Evolutionary conservation across 805 yeast genomes (phyloP).

Genomic region (Lachancea nothofagi): DNA sequence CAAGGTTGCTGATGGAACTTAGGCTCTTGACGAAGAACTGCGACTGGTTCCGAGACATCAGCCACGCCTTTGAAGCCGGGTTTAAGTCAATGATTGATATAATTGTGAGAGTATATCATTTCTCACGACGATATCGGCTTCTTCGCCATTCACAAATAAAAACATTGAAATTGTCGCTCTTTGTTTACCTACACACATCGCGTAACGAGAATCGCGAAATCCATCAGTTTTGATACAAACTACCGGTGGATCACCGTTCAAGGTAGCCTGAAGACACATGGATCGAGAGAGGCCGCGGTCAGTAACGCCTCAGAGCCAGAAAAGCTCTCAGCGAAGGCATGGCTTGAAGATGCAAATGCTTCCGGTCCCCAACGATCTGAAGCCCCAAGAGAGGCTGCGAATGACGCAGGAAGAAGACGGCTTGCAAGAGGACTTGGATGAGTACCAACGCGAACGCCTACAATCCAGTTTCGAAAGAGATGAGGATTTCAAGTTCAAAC

Average conservation of each 20-base stretch:
- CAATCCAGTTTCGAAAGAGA: constrained; percentile 24
- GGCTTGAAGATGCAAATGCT: constrained; percentile 16
- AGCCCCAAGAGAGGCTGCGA: constrained; percentile 1
- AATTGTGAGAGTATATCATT: no score
- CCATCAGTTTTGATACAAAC: no score
- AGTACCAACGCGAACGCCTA: constrained; percentile 1
- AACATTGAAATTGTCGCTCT: neutral
- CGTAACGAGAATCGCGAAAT: neutral
- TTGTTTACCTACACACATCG: constrained; percentile 3
- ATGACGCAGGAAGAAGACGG: constrained; percentile 3
- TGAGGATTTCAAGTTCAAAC: constrained; percentile 30
- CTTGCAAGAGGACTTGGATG: neutral
- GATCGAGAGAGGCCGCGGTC: constrained; percentile 11
- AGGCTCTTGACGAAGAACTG: neutral
- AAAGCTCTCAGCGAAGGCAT: constrained; percentile 8
- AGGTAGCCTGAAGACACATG: no score
- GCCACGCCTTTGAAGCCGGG: no score
- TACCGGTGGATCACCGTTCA: no score
- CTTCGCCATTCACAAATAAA: neutral
- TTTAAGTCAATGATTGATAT: no score
- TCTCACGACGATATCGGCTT: no score
- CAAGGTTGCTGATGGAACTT: neutral
- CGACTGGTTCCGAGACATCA: no score
- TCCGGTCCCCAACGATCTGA: constrained; percentile 10
- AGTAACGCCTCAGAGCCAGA: constrained; percentile 9